Conservation (phyloP, 2,329 filamentous ascomycete genomes). For the Cytospora chrysosperma region DNA sequence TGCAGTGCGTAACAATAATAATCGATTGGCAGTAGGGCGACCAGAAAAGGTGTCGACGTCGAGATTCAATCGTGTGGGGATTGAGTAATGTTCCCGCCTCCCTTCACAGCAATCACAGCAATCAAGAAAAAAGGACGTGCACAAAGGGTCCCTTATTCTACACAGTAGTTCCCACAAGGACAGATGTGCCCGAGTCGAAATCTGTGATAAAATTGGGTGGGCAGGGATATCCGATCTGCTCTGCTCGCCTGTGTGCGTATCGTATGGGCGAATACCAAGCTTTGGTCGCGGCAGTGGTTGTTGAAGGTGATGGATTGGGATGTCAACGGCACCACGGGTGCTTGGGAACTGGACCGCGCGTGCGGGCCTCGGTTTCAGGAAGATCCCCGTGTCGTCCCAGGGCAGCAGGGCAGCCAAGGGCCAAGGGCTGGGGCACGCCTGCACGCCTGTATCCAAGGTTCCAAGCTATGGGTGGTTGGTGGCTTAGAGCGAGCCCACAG, state of each 20-base stretch:
- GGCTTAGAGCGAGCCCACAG: neutral
- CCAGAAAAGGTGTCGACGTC: slow-evolving; percentile 12
- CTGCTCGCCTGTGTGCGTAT: neutral
- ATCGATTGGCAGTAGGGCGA: neutral
- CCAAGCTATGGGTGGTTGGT: neutral
- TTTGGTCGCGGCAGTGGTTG: neutral
- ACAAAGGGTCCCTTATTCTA: slow-evolving; percentile 5
- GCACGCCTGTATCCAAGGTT: neutral
- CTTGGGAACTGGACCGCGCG: neutral
- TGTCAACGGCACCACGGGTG: neutral
- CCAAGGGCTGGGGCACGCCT: neutral
- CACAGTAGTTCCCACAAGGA: slow-evolving; percentile 16
- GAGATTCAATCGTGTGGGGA: slow-evolving; percentile 10
- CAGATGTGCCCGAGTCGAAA: slow-evolving; percentile 15
- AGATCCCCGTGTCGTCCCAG: neutral
- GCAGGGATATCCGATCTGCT: slow-evolving; percentile 7
- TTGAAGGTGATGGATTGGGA: neutral
- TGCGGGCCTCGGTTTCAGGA: neutral
- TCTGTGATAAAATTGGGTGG: slow-evolving; percentile 18
- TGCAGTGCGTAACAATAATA: neutral
- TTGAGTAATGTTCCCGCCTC: slow-evolving; percentile 12
- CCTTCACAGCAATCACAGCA: slow-evolving; percentile 7
- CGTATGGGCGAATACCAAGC: neutral
- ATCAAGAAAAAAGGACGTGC: slow-evolving; percentile 4
- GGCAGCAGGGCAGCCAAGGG: neutral